phyloP scores from a whole-genome alignment of 73 alveolate genomes.

The Halteria grandinella region DNA sequence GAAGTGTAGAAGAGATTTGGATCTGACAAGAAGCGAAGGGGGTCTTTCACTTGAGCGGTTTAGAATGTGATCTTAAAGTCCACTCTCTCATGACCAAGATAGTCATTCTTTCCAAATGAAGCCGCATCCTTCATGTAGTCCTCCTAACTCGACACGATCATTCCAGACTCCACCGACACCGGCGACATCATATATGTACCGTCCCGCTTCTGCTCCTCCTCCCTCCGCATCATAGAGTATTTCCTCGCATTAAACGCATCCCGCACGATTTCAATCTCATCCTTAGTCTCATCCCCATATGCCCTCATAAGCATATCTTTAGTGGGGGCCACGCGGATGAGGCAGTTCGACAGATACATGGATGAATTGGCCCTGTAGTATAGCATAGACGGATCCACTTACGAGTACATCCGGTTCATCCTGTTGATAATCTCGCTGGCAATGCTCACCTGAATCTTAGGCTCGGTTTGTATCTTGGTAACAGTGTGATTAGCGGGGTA shows the following conservation, averaged over 20 bases:
- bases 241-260: too few species aligned
- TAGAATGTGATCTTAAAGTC: too few species aligned
- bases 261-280: background rate
- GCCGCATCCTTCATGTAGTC: too few species aligned
- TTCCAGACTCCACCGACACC: background rate
- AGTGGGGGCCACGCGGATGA: background rate
- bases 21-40: too few species aligned
- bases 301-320: too few species aligned
- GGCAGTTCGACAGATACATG: background rate
- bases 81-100: too few species aligned
- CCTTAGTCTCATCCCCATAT: background rate
- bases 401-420: constrained; percentile 7
- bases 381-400: background rate
- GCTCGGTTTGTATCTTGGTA: constrained; percentile 17
- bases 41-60: too few species aligned
- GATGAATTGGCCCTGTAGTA: background rate
- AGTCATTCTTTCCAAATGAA: too few species aligned
- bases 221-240: background rate
- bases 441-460: constrained; percentile 40
- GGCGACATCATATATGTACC: background rate
- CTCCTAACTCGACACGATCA: background rate
- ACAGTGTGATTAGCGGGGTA: constrained; percentile 66
- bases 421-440: constrained; percentile 10
- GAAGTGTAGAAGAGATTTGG: background rate
- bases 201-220: background rate